Evolutionary conservation across 2,329 filamentous ascomycete species (phyloP), one percentile per base, ranked within the genome.

Genomic region (Colletotrichum sp.): DNA sequence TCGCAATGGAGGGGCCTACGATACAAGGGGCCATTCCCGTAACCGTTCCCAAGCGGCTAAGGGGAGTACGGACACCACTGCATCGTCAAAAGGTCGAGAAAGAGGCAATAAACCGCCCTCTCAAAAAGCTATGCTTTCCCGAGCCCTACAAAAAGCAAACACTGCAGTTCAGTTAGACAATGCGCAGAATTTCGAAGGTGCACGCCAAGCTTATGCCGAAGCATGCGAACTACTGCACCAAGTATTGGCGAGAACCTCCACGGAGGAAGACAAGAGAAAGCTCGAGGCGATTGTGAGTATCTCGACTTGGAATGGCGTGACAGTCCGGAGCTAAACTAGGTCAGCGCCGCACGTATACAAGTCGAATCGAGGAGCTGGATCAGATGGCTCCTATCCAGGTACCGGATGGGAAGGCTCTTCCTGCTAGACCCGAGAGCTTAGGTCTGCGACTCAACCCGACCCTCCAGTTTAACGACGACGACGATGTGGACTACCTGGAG

Each of bases 41-140:
- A 86, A 85, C 79, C 86, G 88, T 18, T 88, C 88, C 15, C 84
- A 85, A 52, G 82, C 84, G 6, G 81, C 83, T n/a, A 89, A 87
- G 76, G 84, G 85, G 43, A 88, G 87, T 79, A 80, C 82, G 24
- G 88, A 89, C 70, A 86, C 86, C 7, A 84, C 82, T 9, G 84
- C 83, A 43, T 83, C 83, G 5, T 80, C 80, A 26, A 83, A 82
- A 55, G 83, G 83, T 39, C 79, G 80, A 61, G 81, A 85, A 26
- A 85, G 86, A 43, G 67, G 76, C 2, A 78, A 70, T 65, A 88
- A 88, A 77, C 86, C 86, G n/a, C 91, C 92, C 16, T 95, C 94
- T 2, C 94, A 99, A 83, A 99, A 98, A 87, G 94, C 93, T 13
- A 99, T 99, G 96, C 90, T 99, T 43, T 98, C 96, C n/a, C 95